Evolutionary conservation across 192 early-diverging fungal genomes (phyloP), one percentile per base, ranked within the genome.

Genomic region (Mortierella antarctica): DNA sequence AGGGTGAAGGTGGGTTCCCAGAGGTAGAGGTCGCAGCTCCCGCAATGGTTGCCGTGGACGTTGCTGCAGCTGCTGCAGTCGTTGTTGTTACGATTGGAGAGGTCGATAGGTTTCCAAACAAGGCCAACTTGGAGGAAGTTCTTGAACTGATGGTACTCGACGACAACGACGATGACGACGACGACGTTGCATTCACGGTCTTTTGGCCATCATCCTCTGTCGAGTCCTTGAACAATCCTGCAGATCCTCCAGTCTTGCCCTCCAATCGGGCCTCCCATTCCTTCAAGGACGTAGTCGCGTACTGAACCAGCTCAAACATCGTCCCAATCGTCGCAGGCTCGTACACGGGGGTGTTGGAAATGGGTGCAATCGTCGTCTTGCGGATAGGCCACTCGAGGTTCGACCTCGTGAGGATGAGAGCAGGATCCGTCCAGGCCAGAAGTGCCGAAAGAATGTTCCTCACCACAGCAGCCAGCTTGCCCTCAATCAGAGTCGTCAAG

Each of bases 351-450:
- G 73, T 74, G 50, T 79, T 76, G 53, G 55, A 73, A 47, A 73
- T 65, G 14, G 84, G 84, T 9, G 57, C 65, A 65, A 86, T 71
- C 8, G 75, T 80, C 6, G 69, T 59, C 52, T 86, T 84, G 31
- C 85, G 79, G 69, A 77, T 53, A 0, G 85, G 83, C 85, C 85
- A 86, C n/a, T 82, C 78, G 7, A 59, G 53, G 31, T 80, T 73
- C 14, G 70, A 62, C 17, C 65, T 80, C 13, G 63, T 77, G 39
- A 86, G 42, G 20, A 80, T 79, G 42, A 70, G 47, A 1, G 80
- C 66, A 0, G 79, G 83, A 7, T 84, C 77, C 11, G 83, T 86
- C 59, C 81, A 71, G 15, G 73, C 65, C 41, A 84, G 46, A 15
- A 86, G 57, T 5, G 83, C 65, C n/a, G 67, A 57, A 4, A 86